Percentiles rank a stretch among this genome's conserved stretches.
These are phyloP conservation scores for Cryphonectria naterciae DNA, from an alignment of 2,329 filamentous ascomycete genomes.

Conservation along the genomic window DNA sequence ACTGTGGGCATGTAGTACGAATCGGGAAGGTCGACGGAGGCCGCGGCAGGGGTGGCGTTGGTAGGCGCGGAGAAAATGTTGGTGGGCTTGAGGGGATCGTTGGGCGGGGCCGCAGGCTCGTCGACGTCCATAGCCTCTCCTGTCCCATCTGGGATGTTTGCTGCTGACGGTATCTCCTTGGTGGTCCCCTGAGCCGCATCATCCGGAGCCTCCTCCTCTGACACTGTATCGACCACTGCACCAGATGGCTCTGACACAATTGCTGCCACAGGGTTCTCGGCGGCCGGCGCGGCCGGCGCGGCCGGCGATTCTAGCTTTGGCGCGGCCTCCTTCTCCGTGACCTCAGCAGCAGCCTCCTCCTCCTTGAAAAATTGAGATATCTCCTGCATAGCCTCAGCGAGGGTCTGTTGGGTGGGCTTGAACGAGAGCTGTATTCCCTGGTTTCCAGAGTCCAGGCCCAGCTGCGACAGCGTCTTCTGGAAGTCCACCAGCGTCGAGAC, in stretches of 20 bases:
- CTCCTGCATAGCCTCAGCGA: constrained; percentile 83
- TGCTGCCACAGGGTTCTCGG: constrained; percentile 9
- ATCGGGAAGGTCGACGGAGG: constrained; percentile 68
- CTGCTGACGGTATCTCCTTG: constrained; percentile 5
- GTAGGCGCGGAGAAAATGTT: constrained; percentile 79
- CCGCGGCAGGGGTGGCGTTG: constrained; percentile 74
- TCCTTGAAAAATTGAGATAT: constrained; percentile 76
- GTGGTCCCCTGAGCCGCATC: constrained; percentile 14
- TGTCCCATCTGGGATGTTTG: constrained; percentile 16
- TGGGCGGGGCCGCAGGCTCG: constrained; percentile 23
- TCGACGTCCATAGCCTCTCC: constrained; percentile 38
- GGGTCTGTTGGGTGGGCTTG: constrained; percentile 72
- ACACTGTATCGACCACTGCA: not conserved
- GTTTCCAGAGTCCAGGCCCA: constrained; percentile 85
- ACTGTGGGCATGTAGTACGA: constrained; percentile 77
- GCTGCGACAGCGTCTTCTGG: constrained; percentile 84
- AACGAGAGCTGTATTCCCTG: constrained; percentile 80
- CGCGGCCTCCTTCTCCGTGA: constrained; percentile 28
- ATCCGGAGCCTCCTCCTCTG: constrained; percentile 4
- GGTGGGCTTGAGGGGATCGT: constrained; percentile 55
- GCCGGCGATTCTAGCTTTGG: constrained; percentile 22
- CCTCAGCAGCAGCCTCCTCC: constrained; percentile 40
- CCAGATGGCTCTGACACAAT: constrained; percentile 19
- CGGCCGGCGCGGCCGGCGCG: constrained; percentile 22
- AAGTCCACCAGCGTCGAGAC: constrained; percentile 77